Percentiles rank a stretch among this genome's conserved stretches.
phyloP scores from a whole-genome alignment of 2,329 filamentous ascomycete genomes.

The Arthrobotrys conoides region DNA sequence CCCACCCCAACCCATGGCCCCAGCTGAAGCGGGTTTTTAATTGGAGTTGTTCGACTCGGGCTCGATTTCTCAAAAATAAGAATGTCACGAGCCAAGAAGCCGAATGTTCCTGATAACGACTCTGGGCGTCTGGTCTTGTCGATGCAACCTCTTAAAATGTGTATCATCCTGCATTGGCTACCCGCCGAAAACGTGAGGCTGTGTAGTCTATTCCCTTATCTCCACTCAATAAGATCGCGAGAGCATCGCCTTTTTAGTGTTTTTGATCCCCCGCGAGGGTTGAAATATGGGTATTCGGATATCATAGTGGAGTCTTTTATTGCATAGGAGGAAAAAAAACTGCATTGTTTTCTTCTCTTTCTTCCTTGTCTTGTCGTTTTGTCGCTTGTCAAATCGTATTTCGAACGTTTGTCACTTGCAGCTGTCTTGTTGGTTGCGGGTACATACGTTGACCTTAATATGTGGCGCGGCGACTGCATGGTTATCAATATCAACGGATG shows the following conservation, averaged over 20 bases:
- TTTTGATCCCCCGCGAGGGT: background rate
- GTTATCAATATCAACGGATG: constrained; percentile 39
- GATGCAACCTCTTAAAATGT: constrained; percentile 29
- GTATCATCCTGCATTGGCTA: constrained; percentile 29
- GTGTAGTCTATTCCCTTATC: constrained; percentile 20
- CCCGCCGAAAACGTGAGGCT: constrained; percentile 33
- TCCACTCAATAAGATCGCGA: constrained; percentile 22
- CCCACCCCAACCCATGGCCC: constrained; percentile 2
- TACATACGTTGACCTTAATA: background rate
- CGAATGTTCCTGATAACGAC: constrained; percentile 36
- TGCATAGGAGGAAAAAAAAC: constrained; percentile 28
- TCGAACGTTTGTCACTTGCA: constrained; percentile 9
- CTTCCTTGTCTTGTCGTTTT: constrained; percentile 1
- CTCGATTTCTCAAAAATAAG: background rate
- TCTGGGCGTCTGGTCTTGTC: constrained; percentile 47
- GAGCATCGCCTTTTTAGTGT: constrained; percentile 1
- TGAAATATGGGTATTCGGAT: background rate
- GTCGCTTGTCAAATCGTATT: constrained; percentile 14
- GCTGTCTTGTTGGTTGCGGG: constrained; percentile 15
- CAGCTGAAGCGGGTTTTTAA: constrained; percentile 2
- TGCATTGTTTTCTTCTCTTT: background rate
- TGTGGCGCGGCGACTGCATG: constrained; percentile 36
- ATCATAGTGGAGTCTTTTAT: constrained; percentile 21
- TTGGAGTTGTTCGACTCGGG: background rate
- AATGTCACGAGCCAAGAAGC: constrained; percentile 29